Evolutionary conservation across 164 flowering plant genomes (phyloP), one percentile per base, ranked within the genome.

Genomic region (Euptelea pleiosperma): DNA sequence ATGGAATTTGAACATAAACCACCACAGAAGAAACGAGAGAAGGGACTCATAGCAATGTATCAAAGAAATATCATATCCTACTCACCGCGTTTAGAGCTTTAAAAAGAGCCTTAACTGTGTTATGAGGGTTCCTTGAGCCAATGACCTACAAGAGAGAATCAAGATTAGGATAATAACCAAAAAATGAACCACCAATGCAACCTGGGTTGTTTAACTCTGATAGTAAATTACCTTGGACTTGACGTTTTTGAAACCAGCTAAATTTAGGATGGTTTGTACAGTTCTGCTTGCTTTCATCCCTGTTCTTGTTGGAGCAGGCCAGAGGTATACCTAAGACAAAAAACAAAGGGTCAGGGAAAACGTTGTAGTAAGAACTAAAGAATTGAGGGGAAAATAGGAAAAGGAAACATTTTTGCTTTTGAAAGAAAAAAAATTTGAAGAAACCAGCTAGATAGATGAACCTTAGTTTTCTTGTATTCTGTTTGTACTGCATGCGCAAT

Each of bases 401-500:
- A 29, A 6, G 3, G 15, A 9, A 2, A 18, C 37, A 24, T 22
- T 59, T 19, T 5, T 28, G 1, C 0, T 2, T 4, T 28, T 26
- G 35, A 16, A 21, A 2, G 19, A 11, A 8, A 21, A 41, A 19
- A 25, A 45, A 41, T n/a, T n/a, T n/a, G 30, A 62, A 44, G 53
- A 29, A 44, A 44, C 8, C 9, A 43, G 18, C 10, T 0, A 52
- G 29, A 42, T 22, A 19, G 2, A 19, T 10, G 28, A 55, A 91
- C 98, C 96, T 91, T 91, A 33, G 98, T 89, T 73, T 85, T 85
- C 80, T 92, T 87, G 61, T 89, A 89, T 12, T 67, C 18, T 35
- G 93, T 81, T 41, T 81, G 85, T 44, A 89, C 57, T 53, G 98
- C 96, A 80, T 92, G 98, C 2, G 98, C 84, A 77, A 89, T 89